Base-by-base conservation (phyloP, 2,329 filamentous ascomycete species). In the Claviceps maximensis region DNA sequence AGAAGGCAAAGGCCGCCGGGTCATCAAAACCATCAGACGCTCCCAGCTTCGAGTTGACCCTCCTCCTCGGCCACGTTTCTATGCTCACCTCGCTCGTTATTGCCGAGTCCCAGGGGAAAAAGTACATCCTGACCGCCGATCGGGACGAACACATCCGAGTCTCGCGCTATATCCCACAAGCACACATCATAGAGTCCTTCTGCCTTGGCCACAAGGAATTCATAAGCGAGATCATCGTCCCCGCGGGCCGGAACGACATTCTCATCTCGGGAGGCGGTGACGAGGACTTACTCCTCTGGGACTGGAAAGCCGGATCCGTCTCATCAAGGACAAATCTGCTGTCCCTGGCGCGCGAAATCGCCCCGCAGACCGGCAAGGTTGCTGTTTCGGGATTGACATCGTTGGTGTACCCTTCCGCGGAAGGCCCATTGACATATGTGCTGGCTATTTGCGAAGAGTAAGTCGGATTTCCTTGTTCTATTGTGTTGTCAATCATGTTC, bases 21-120 rank as follows among this genome's bases (percentile, higher is more conserved):
- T 56, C 63, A 3, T 56, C 60, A 3, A 58, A 49, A 36, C 6
- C 52, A n/a, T 69, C 71, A 29, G 66, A 64, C 19, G 12, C 19
- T 40, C 68, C 74, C 13, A 61, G 73, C 27, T 95, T 95, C 64
- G 84, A 89, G 60, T 80, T 89, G 60, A 79, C 83, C 40, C 74
- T 95, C 1, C 74, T 96, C 8, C 80, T 98, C 0, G 93, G 93
- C 13, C 93, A 98, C 69, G 93, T 98, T 15, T 96, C 91, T 1
- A 87, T 97, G 80, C 79, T 98, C 49, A 96, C 90, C 1, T 84
- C 88, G 62, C 66, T 96, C 50, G 68, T 74, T 2, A 73, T 81
- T 44, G 76, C 74, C 6, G 71, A 62, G 64, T 74, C 58, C 57
- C 70, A 59, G 55, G 66, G 60, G 25, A 65, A 66, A 29, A 67